phyloP scores from a whole-genome alignment of 805 yeast species.

The Cyberlindnera sargentensis region DNA sequence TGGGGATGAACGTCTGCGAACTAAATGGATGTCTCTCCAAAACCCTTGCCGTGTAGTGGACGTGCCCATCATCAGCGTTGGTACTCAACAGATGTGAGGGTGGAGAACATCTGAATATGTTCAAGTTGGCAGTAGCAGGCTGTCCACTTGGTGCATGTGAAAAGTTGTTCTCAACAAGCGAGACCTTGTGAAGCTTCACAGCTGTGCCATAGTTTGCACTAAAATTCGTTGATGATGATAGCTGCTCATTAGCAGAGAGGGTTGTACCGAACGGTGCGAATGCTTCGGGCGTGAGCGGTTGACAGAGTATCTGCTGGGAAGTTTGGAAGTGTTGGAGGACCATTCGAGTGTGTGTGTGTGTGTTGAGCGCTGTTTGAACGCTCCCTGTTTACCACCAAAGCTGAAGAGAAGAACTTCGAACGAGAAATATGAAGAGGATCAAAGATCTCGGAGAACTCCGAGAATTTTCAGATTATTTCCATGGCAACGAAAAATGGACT shows the following conservation, averaged over 20 bases:
- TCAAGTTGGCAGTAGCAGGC: constrained; percentile 62
- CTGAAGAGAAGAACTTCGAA: too few relatives aligned
- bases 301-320: constrained; percentile 29
- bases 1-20: constrained; percentile 87
- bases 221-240: constrained; percentile 31
- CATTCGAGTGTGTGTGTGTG: background rate
- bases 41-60: constrained; percentile 38
- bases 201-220: constrained; percentile 96
- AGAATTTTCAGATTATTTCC: background rate
- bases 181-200: constrained; percentile 62
- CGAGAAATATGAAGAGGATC: too few relatives aligned
- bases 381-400: too few relatives aligned
- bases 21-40: constrained; percentile 86
- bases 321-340: constrained; percentile 30
- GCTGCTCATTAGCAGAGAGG: constrained; percentile 71
- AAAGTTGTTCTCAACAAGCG: constrained; percentile 55
- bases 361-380: too few relatives aligned
- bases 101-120: constrained; percentile 75
- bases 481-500: background rate
- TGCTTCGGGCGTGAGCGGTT: constrained; percentile 54
- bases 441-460: too few relatives aligned
- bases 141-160: constrained; percentile 37
- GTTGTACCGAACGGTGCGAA: constrained; percentile 71
- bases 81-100: constrained; percentile 46
- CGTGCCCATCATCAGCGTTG: constrained; percentile 2